A percentile compares a stretch with the other conserved stretches of the same genome.
phyloP scores from a whole-genome alignment of 2,329 filamentous ascomycete species.

The Fusarium sp. region DNA sequence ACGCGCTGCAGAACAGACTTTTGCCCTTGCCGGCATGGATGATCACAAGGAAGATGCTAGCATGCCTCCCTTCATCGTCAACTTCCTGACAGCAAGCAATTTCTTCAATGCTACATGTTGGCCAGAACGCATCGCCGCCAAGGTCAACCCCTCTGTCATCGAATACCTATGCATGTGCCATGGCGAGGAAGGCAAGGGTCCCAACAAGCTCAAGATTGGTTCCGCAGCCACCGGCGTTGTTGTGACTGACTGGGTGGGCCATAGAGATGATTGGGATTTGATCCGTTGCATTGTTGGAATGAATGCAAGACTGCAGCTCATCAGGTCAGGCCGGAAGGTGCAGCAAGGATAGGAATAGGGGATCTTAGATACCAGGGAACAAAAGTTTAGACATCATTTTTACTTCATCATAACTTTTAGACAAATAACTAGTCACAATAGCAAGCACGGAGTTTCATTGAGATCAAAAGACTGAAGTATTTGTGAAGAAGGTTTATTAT shows the following conservation, averaged over 20 bases:
- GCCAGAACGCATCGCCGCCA: conserved; percentile 91
- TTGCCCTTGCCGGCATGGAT: conserved; percentile 56
- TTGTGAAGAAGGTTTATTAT: neutral
- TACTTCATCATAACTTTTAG: neutral
- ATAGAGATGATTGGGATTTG: conserved; percentile 89
- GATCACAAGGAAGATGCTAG: conserved; percentile 48
- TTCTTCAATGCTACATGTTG: conserved; percentile 94
- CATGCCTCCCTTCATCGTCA: conserved; percentile 80
- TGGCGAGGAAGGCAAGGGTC: conserved; percentile 64
- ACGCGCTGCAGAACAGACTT: conserved; percentile 70
- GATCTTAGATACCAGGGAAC: neutral
- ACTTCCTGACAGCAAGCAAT: conserved; percentile 91
- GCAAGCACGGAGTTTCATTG: neutral
- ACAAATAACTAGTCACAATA: neutral
- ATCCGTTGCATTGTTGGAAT: conserved; percentile 88
- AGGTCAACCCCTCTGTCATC: conserved; percentile 82
- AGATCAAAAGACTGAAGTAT: no score
- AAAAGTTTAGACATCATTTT: neutral
- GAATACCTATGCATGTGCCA: conserved; percentile 72
- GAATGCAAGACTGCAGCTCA: conserved; percentile 77
- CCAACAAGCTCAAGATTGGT: conserved; percentile 65
- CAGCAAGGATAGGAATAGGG: no score
- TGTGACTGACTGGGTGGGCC: conserved; percentile 93
- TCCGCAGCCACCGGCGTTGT: conserved; percentile 88
- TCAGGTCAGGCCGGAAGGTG: conserved; percentile 25